Percentiles rank a stretch among this genome's conserved stretches.
Conservation (phyloP, 208 protist species). For the Leishmania aethiopica region DNA sequence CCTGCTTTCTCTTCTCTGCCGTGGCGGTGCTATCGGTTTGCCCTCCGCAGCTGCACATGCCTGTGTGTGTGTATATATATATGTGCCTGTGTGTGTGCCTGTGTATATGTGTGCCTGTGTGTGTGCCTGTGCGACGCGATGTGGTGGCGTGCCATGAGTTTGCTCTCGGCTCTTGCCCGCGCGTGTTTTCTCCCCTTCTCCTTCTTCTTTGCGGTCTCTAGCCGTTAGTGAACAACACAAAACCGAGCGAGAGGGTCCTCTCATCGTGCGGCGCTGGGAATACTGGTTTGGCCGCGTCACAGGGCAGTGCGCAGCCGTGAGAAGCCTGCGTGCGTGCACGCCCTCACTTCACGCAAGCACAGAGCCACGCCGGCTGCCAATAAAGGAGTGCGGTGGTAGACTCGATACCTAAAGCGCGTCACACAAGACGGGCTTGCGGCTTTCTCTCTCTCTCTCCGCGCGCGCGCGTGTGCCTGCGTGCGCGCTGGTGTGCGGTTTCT, state of each 20-base stretch:
- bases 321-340: background rate
- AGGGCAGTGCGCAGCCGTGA: background rate
- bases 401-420: background rate
- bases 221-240: conserved; percentile 24
- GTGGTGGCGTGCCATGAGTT: background rate
- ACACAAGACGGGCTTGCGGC: background rate
- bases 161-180: background rate
- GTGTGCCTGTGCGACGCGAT: background rate
- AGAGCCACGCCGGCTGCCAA: background rate
- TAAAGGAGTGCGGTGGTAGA: background rate
- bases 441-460: background rate
- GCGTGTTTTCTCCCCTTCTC: conserved; percentile 5
- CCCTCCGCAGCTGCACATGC: background rate
- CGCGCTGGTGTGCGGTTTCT: too few relatives aligned
- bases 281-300: background rate
- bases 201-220: conserved; percentile 16
- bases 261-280: background rate
- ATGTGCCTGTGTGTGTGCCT: background rate
- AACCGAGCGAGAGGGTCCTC: background rate
- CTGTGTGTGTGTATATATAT: background rate
- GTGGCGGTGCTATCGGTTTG: background rate
- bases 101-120: background rate
- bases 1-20: background rate
- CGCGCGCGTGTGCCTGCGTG: background rate
- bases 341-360: background rate